Evolutionary conservation across 805 yeast genomes (phyloP), one percentile per base, ranked within the genome.

Genomic region (Candida mattraensis): DNA sequence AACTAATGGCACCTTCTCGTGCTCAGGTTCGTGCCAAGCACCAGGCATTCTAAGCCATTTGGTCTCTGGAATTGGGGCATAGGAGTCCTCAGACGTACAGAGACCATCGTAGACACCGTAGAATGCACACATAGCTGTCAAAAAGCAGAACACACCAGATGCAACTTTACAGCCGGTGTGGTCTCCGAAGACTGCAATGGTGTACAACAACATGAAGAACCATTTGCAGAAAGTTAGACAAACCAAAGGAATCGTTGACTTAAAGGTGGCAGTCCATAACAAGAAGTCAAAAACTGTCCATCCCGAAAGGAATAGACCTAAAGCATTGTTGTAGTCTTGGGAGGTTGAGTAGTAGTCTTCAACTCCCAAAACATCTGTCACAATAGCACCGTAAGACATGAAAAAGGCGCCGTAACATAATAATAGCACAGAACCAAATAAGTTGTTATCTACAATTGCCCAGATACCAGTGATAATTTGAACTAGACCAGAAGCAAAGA

Each of bases 361-460:
- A 24, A 73, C 70, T 5, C 72, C 77, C 42, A 72, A 67, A 5
- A 60, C 53, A 24, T 64, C 63, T 11, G 73, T 61, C 38, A 60
- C 53, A 12, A 72, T 61, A 17, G 69, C 71, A 30, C 73, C 78
- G 44, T 55, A 70, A 5, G 70, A 57, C 48, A 66, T 54, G 61
- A 74, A 72, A 55, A 74, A 74, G 5, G 73, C 70, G 27, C 78
- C 80, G 52, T 63, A 72, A 29, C 70, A 64, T 18, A 64, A 57
- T 33, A 74, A 57, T 9, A 73, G 67, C 6, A 72, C 66, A 9
- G 72, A 71, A 25, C 73, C 79, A 53, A 72, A 74, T 5, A 72
- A 60, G 52, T 72, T 73, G 42, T 75, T 75, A 29, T 64, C 57
- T 22, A 64, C 59, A 36, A 74, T 51, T 37, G 74, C 75, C 76